Percentiles rank a stretch among this genome's conserved stretches.
These are phyloP conservation scores for Colletotrichum gloeosporioides DNA, from an alignment of 2,329 filamentous ascomycete genomes.

Conservation along the genomic window DNA sequence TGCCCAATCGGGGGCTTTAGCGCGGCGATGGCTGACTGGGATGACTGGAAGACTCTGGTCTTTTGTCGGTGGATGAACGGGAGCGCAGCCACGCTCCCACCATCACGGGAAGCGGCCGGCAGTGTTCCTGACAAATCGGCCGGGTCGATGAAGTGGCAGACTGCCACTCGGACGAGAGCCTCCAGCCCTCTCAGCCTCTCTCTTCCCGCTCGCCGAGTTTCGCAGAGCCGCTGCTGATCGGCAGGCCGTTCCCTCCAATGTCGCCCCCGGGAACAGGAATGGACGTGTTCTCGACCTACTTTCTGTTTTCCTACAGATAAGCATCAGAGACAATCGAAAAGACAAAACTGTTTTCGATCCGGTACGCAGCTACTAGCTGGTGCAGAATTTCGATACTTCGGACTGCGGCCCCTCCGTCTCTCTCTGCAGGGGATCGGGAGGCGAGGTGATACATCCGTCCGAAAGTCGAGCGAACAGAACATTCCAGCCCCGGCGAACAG, in stretches of 20 bases:
- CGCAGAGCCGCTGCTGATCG: slow-evolving; percentile 20
- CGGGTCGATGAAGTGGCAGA: background rate
- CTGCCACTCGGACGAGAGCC: slow-evolving; percentile 2
- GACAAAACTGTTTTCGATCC: slow-evolving; percentile 1
- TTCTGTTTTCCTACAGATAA: background rate
- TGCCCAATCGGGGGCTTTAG: slow-evolving; percentile 6
- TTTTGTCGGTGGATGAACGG: background rate
- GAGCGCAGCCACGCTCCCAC: background rate
- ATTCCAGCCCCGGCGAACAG: slow-evolving; percentile 7
- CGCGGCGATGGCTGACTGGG: background rate
- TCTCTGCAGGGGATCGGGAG: slow-evolving; percentile 5
- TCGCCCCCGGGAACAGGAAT: background rate
- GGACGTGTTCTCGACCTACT: background rate
- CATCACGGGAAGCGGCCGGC: background rate
- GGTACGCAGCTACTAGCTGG: background rate
- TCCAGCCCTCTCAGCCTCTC: background rate
- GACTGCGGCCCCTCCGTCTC: background rate
- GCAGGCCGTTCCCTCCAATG: background rate
- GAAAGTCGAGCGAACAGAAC: background rate
- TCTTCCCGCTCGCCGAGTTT: background rate
- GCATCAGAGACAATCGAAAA: background rate
- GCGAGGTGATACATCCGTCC: slow-evolving; percentile 18
- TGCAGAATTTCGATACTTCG: background rate
- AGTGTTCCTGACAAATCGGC: background rate
- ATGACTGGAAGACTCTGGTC: background rate